Evolutionary conservation across 1,284 basidiomycete genomes (phyloP).

Genomic region (Mycena citricolor): DNA sequence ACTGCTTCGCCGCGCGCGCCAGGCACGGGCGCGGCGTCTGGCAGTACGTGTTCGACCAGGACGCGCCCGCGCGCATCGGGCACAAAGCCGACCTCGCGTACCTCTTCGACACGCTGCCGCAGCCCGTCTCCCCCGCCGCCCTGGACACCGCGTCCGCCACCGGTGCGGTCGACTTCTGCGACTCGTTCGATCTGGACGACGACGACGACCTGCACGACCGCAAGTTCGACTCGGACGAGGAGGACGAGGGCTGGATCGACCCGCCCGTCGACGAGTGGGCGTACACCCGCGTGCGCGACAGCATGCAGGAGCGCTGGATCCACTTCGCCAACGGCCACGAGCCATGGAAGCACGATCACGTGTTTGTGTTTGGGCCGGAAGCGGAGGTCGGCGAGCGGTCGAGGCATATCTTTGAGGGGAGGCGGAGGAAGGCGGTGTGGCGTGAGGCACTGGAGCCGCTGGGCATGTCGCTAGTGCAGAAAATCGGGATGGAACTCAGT

Average conservation of each 20-base stretch:
- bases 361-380: constrained; percentile 75
- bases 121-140: constrained; percentile 35
- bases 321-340: constrained; percentile 69
- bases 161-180: constrained; percentile 34
- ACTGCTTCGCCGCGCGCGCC: constrained; percentile 53
- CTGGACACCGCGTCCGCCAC: constrained; percentile 11
- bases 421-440: constrained; percentile 54
- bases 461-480: constrained; percentile 63
- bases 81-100: constrained; percentile 72
- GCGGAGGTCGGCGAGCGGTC: constrained; percentile 66
- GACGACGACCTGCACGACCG: constrained; percentile 33
- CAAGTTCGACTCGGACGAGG: constrained; percentile 30
- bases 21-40: constrained; percentile 56
- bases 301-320: constrained; percentile 70
- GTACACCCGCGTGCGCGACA: constrained; percentile 62
- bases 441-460: constrained; percentile 63
- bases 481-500: constrained; percentile 68
- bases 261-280: constrained; percentile 61
- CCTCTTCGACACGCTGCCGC: constrained; percentile 70
- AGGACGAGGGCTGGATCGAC: constrained; percentile 45
- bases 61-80: constrained; percentile 54
- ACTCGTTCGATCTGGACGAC: constrained; percentile 39
- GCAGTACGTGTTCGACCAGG: constrained; percentile 79
- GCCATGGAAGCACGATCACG: constrained; percentile 66
- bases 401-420: constrained; percentile 51